These are phyloP conservation scores for Wickerhamiella infanticola DNA, from an alignment of 1,139 yeast genomes.

Conservation along the genomic window DNA sequence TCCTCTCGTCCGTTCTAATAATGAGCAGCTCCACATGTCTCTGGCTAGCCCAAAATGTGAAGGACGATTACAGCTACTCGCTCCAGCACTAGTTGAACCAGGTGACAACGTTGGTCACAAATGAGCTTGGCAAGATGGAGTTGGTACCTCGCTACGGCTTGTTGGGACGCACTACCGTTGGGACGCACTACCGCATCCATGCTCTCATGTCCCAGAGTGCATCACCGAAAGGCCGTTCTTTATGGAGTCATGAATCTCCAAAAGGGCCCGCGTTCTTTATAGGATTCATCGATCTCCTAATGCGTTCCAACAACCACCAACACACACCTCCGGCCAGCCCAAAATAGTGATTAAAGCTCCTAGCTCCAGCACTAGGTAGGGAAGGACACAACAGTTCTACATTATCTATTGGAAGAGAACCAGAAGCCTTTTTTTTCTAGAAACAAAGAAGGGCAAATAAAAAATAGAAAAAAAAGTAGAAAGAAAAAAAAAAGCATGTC, in stretches of 20 bases:
- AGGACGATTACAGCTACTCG: conserved; percentile 88
- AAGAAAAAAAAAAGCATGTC: too few species aligned
- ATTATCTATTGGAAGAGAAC: neutral
- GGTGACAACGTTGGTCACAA: too few species aligned
- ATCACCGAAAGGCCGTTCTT: too few species aligned
- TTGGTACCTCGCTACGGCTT: neutral
- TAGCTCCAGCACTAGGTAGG: conserved; percentile 50
- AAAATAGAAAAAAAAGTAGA: too few species aligned
- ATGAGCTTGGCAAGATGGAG: too few species aligned
- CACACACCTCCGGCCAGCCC: conserved; percentile 82
- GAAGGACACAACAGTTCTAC: neutral
- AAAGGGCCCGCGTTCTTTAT: conserved; percentile 75
- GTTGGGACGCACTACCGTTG: neutral
- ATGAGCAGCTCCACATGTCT: conserved; percentile 77
- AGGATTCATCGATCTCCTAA: conserved; percentile 83
- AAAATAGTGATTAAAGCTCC: conserved; percentile 88
- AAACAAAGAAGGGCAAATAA: neutral
- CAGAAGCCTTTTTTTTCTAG: too few species aligned
- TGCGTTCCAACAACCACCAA: conserved; percentile 73
- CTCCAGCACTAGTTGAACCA: conserved; percentile 41
- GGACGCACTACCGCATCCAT: neutral
- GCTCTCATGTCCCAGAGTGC: too few species aligned
- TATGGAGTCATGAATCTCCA: too few species aligned
- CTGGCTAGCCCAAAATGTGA: conserved; percentile 90
- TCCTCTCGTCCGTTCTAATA: conserved; percentile 60